phyloP scores from a whole-genome alignment of 371 early-diverging fungal species.

The Syncephalastrum sp. region DNA sequence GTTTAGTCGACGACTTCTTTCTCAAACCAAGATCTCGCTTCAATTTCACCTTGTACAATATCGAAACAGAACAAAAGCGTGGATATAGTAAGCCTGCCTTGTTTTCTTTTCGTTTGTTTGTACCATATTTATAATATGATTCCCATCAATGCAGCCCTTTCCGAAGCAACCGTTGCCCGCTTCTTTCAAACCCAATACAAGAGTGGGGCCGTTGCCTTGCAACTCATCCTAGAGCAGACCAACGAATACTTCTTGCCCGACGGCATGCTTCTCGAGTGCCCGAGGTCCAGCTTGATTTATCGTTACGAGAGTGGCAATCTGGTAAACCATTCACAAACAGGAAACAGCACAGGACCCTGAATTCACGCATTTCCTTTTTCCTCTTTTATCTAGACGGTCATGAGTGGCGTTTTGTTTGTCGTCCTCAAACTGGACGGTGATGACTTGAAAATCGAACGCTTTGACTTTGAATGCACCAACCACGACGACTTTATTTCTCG shows the following conservation, averaged over 20 bases:
- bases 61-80: constrained; percentile 16
- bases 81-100: constrained; percentile 27
- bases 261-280: constrained; percentile 41
- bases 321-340: constrained; percentile 19
- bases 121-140: neutral
- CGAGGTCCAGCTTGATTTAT: constrained; percentile 37
- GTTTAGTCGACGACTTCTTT: constrained; percentile 38
- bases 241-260: constrained; percentile 38
- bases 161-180: constrained; percentile 24
- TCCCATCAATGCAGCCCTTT: constrained; percentile 21
- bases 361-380: constrained; percentile 12
- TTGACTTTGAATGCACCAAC: constrained; percentile 31
- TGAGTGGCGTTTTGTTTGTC: constrained; percentile 27
- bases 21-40: constrained; percentile 19
- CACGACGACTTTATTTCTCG: constrained; percentile 38
- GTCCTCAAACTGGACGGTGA: constrained; percentile 25
- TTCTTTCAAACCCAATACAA: constrained; percentile 43
- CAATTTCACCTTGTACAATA: constrained; percentile 29
- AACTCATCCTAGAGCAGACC: constrained; percentile 42
- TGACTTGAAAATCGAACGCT: constrained; percentile 33
- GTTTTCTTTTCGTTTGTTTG: constrained; percentile 1
- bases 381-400: constrained; percentile 20
- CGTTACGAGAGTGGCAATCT: constrained; percentile 32
- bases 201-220: constrained; percentile 38
- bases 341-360: neutral